Base-by-base conservation (phyloP, 2,329 filamentous ascomycete genomes). In the Diaporthe longicolla region DNA sequence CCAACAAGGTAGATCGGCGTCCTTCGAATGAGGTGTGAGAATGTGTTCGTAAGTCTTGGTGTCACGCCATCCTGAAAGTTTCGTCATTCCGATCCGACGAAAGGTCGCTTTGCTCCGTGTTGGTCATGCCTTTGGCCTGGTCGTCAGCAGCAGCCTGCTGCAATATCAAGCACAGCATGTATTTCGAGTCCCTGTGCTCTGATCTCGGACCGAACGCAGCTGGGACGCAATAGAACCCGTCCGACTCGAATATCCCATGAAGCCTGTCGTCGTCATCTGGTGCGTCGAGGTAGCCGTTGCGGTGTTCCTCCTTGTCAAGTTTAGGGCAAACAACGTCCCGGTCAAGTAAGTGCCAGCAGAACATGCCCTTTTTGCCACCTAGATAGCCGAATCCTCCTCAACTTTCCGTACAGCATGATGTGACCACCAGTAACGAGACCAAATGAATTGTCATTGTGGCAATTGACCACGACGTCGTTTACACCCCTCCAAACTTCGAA, bases 81-180 rank as follows among this genome's bases (percentile, higher is more conserved):
- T 73, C 21, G 73, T 65, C 19, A 75, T 4, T 0, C 71, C 73
- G 4, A 73, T 54, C 3, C 73, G 65, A 13, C 65, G 73, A 13
- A 57, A 75, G 0, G 58, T 59, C 1, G 29, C 65, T 1, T 17
- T 59, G 37, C 2, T 69, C 15, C 3, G 1, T 4, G 17, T 9
- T 0, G 1, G 35, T 4, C 11, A 66, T 9, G 26, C 37, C 19
- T 11, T 35, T 24, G 10, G 40, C 19, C 26, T 50, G 50, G 0
- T 50, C 29, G 15, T 58, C 50, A n/a, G n/a, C 7, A 4, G 13
- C 40, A 10, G 37, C 66, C 10, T 50, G 48, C n/a, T 74, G 50
- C 19, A 74, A 11, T 19, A 68, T 40, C 6, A 74, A 17, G 10
- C 59, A 74, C n/a, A 72, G 29, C 1, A 71, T 71, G 13, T 71